Percentiles rank a stretch among this genome's conserved stretches.
phyloP scores from a whole-genome alignment of 2,329 filamentous ascomycete species.

The Penicillium italicum region DNA sequence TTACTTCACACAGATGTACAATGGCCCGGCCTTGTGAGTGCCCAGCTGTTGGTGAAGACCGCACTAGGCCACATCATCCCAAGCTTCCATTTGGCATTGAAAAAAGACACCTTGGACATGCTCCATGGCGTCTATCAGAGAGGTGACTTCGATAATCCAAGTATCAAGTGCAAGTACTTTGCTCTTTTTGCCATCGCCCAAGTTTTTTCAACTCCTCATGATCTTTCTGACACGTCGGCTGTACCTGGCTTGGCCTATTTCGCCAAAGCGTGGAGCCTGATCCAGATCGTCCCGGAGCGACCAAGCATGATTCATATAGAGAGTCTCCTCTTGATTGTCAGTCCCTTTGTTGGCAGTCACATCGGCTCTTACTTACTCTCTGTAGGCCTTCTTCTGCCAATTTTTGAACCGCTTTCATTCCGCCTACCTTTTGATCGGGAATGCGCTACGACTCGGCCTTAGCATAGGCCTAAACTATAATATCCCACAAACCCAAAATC shows the following conservation, averaged over 20 bases:
- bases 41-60: conserved; percentile 30
- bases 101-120: conserved; percentile 35
- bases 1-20: conserved; percentile 14
- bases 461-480: conserved; percentile 42
- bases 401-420: conserved; percentile 30
- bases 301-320: conserved; percentile 43
- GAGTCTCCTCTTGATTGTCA: conserved; percentile 36
- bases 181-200: conserved; percentile 41
- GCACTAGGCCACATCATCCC: conserved; percentile 30
- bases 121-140: conserved; percentile 31
- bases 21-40: conserved; percentile 30
- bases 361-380: background rate
- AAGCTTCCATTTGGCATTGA: conserved; percentile 29
- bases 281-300: conserved; percentile 40
- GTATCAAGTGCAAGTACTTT: conserved; percentile 42
- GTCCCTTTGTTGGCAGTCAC: background rate
- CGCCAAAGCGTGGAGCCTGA: conserved; percentile 34
- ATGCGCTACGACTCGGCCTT: conserved; percentile 38
- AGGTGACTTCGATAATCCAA: conserved; percentile 22
- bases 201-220: conserved; percentile 37
- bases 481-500: conserved; percentile 26
- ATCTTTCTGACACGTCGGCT: conserved; percentile 13
- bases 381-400: conserved; percentile 27
- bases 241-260: conserved; percentile 43
- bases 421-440: conserved; percentile 31